Conservation (phyloP, 2,329 filamentous ascomycete genomes). For the Colletotrichum magnum region DNA sequence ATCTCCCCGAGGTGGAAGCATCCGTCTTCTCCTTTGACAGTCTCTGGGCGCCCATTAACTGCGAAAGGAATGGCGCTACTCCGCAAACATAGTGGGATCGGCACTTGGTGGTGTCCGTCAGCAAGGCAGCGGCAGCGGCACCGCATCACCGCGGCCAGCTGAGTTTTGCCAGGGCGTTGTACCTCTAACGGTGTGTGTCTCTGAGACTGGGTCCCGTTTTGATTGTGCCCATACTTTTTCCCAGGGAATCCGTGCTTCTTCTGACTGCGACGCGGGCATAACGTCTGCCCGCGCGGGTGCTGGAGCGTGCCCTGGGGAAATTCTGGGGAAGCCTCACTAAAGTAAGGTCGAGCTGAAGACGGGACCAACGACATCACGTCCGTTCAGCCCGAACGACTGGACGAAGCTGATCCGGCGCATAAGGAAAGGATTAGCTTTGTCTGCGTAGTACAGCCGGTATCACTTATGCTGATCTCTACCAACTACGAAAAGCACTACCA, state of each 20-base stretch:
- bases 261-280: not conserved
- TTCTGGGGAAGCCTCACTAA: slow-evolving; percentile 7
- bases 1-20: not conserved
- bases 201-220: slow-evolving; percentile 16
- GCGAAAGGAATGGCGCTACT: not conserved
- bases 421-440: not conserved
- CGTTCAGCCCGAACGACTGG: not conserved
- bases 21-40: no score
- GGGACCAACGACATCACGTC: not conserved
- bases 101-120: not conserved
- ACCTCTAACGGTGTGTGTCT: slow-evolving; percentile 17
- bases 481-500: not conserved
- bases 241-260: slow-evolving; percentile 14
- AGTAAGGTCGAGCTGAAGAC: not conserved
- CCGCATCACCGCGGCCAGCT: not conserved
- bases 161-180: slow-evolving; percentile 1
- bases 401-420: not conserved
- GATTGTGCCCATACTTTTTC: slow-evolving; percentile 6
- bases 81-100: slow-evolving; percentile 14
- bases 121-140: not conserved
- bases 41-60: no score
- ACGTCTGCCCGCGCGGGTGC: slow-evolving; percentile 18
- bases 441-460: slow-evolving; percentile 2
- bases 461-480: slow-evolving; percentile 12
- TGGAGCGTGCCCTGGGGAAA: slow-evolving; percentile 8